Percentiles rank a stretch among this genome's conserved stretches.
phyloP scores from a whole-genome alignment of 2,329 filamentous ascomycete species.

The Penicillium decumbens region DNA sequence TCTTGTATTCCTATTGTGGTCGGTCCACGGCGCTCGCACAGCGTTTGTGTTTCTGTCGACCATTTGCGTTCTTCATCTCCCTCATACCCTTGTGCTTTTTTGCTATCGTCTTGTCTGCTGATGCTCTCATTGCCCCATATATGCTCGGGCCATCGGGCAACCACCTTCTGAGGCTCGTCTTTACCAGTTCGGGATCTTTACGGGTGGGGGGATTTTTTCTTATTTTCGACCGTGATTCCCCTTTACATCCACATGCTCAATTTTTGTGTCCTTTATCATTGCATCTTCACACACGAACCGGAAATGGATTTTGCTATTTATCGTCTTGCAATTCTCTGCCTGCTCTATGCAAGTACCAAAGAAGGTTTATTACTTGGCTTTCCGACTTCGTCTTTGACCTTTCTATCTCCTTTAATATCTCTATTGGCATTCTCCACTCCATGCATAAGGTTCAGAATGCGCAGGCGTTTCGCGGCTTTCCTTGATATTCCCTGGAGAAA shows the following conservation, averaged over 20 bases:
- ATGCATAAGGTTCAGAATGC: constrained; percentile 14
- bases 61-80: constrained; percentile 24
- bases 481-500: constrained; percentile 2
- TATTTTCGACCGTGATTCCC: constrained; percentile 26
- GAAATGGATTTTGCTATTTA: constrained; percentile 22
- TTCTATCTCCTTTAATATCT: constrained; percentile 10
- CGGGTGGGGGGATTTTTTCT: not conserved
- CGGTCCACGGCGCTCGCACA: constrained; percentile 21
- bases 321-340: constrained; percentile 5
- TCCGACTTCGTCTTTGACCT: constrained; percentile 4
- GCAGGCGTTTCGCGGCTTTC: not conserved
- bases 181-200: constrained; percentile 18
- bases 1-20: constrained; percentile 27
- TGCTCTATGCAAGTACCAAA: constrained; percentile 12
- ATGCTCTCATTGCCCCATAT: constrained; percentile 9
- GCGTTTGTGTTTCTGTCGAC: constrained; percentile 19
- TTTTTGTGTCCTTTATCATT: constrained; percentile 23
- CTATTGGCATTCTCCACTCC: constrained; percentile 10
- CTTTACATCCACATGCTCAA: constrained; percentile 23
- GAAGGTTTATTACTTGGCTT: constrained; percentile 12
- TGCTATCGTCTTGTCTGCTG: constrained; percentile 14
- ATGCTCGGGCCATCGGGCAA: constrained; percentile 6
- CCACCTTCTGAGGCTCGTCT: constrained; percentile 4
- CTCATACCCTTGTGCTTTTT: constrained; percentile 34
- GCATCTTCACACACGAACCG: constrained; percentile 25